A percentile compares a stretch with the other conserved stretches of the same genome.
Evolutionary conservation across 805 yeast genomes (phyloP).

Genomic region (Myxozyma kluyveri): DNA sequence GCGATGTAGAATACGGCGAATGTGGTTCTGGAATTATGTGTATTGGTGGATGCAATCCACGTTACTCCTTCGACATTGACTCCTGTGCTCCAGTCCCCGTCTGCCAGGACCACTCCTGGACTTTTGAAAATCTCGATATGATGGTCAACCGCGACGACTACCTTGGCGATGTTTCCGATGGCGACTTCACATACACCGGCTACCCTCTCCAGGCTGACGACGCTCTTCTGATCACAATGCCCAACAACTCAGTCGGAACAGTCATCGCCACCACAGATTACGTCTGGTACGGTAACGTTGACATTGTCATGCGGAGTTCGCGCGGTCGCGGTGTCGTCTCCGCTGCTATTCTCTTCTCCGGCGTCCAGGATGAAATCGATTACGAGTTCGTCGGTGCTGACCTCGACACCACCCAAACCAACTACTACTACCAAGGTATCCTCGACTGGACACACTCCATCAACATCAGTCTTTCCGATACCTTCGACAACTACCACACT

Average conservation of each 20-base stretch:
- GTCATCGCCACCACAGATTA: slow-evolving; percentile 75
- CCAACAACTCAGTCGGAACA: slow-evolving; percentile 68
- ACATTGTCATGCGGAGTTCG: slow-evolving; percentile 68
- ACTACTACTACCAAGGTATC: slow-evolving; percentile 74
- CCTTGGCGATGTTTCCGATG: slow-evolving; percentile 67
- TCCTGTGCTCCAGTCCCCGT: slow-evolving; percentile 88
- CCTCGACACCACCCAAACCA: slow-evolving; percentile 65
- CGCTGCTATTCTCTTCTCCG: slow-evolving; percentile 76
- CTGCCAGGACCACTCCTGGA: slow-evolving; percentile 47
- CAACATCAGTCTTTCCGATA: slow-evolving; percentile 46
- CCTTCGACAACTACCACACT: slow-evolving; percentile 68
- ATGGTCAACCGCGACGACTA: slow-evolving; percentile 44
- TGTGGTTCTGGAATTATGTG: slow-evolving; percentile 80
- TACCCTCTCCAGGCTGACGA: slow-evolving; percentile 51
- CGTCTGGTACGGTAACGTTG: slow-evolving; percentile 84
- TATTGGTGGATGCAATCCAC: slow-evolving; percentile 84
- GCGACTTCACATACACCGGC: slow-evolving; percentile 69
- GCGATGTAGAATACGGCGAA: slow-evolving; percentile 51
- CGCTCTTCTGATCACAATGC: slow-evolving; percentile 71
- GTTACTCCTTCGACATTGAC: slow-evolving; percentile 57
- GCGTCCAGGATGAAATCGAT: slow-evolving; percentile 89
- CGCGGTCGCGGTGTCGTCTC: slow-evolving; percentile 77
- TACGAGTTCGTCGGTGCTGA: slow-evolving; percentile 80
- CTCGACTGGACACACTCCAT: slow-evolving; percentile 62
- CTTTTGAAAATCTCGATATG: slow-evolving; percentile 38